Evolutionary conservation across 805 yeast genomes (phyloP).

Genomic region (Kazachstania taianensis): DNA sequence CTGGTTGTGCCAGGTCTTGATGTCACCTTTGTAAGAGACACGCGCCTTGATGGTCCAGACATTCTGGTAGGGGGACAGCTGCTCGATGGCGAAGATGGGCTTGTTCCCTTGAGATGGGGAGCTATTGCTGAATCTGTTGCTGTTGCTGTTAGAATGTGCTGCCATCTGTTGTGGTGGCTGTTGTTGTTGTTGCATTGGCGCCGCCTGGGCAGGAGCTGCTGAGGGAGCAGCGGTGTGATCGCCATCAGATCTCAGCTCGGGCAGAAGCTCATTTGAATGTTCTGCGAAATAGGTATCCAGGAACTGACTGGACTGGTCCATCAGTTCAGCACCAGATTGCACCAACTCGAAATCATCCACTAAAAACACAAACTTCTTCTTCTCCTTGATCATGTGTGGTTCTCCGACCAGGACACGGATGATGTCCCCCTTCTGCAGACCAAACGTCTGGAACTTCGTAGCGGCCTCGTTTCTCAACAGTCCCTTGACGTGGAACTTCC

Average conservation of each 20-base stretch:
- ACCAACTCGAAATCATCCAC: slow-evolving; percentile 39
- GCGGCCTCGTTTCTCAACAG: slow-evolving; percentile 43
- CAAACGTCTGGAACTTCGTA: slow-evolving; percentile 35
- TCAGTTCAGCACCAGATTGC: slow-evolving; percentile 31
- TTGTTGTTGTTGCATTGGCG: slow-evolving; percentile 10
- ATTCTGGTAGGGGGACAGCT: slow-evolving; percentile 82
- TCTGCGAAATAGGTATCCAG: slow-evolving; percentile 49
- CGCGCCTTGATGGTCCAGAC: slow-evolving; percentile 91
- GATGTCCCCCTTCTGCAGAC: slow-evolving; percentile 36
- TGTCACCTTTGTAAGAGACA: slow-evolving; percentile 77
- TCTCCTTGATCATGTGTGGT: slow-evolving; percentile 28
- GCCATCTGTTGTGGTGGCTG: slow-evolving; percentile 17
- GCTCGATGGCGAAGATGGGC: slow-evolving; percentile 66
- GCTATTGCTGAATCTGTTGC: slow-evolving; percentile 1
- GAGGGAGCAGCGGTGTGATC: slow-evolving; percentile 6
- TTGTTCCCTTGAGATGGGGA: slow-evolving; percentile 24
- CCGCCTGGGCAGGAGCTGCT: slow-evolving; percentile 8
- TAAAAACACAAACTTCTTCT: slow-evolving; percentile 39
- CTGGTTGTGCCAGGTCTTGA: slow-evolving; percentile 78
- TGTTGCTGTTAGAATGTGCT: slow-evolving; percentile 6
- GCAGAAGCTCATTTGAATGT: slow-evolving; percentile 42
- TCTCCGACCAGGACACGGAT: slow-evolving; percentile 25
- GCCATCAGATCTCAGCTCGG: slow-evolving; percentile 19
- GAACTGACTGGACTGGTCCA: slow-evolving; percentile 31
- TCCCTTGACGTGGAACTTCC: slow-evolving; percentile 40